Conservation (phyloP, 805 yeast species). For the Sungouiozyma intestinalis region DNA sequence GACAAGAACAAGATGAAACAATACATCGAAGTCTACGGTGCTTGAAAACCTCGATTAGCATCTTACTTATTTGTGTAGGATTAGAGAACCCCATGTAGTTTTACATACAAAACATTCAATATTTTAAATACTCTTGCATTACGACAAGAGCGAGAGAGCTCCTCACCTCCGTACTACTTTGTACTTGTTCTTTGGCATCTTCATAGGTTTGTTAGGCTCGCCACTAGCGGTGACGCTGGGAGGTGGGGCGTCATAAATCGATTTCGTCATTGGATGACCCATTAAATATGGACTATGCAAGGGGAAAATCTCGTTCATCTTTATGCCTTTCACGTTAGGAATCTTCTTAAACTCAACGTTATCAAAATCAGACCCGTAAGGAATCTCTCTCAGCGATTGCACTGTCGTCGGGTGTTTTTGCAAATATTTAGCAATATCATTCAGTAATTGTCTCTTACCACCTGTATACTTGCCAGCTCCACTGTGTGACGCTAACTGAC, state of each 20-base stretch:
- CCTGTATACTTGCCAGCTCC: constrained; percentile 13
- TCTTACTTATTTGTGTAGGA: neutral
- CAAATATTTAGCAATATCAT: constrained; percentile 50
- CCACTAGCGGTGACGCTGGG: constrained; percentile 30
- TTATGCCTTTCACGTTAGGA: constrained; percentile 78
- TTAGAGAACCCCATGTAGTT: neutral
- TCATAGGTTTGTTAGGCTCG: constrained; percentile 17
- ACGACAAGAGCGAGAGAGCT: neutral
- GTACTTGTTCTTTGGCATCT: constrained; percentile 25
- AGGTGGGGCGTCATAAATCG: constrained; percentile 46
- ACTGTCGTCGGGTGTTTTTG: constrained; percentile 60
- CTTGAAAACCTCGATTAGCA: constrained; percentile 7
- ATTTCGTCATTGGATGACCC: constrained; percentile 75
- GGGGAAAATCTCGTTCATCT: constrained; percentile 83
- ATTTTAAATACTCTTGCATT: neutral
- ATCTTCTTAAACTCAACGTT: constrained; percentile 46
- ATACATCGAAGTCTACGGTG: constrained; percentile 38
- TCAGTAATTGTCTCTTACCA: constrained; percentile 58
- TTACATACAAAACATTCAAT: neutral
- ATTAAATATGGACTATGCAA: constrained; percentile 67
- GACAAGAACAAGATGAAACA: constrained; percentile 48
- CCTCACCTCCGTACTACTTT: constrained; percentile 27
- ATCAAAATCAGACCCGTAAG: constrained; percentile 54
- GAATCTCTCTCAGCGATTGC: constrained; percentile 49
- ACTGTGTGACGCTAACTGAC: constrained; percentile 27